Conservation (phyloP, 345 rosid species). For the thale cress (Arabidopsis thaliana) region DNA sequence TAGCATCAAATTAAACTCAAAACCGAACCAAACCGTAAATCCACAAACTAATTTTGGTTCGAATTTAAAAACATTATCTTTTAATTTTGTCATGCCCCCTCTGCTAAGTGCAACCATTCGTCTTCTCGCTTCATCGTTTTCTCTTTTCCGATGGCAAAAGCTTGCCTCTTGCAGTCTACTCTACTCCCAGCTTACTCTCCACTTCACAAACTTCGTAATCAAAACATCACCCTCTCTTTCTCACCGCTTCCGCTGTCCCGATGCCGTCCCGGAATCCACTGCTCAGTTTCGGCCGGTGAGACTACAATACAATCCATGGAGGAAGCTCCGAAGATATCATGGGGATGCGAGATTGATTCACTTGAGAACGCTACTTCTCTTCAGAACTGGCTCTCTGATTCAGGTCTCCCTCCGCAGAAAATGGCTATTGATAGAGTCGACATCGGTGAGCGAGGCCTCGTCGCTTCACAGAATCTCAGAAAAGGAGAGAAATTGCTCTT, state of each 20-base stretch:
- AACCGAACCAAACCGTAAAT: constrained; percentile 29
- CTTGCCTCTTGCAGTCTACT: constrained; percentile 57
- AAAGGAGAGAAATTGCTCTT: constrained; percentile 92
- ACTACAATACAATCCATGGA: constrained; percentile 45
- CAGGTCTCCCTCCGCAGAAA: constrained; percentile 87
- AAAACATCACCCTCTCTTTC: constrained; percentile 9
- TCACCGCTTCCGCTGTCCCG: constrained; percentile 27
- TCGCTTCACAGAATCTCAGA: constrained; percentile 79
- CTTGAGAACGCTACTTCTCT: constrained; percentile 73
- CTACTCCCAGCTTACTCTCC: constrained; percentile 55
- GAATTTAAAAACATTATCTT: background rate
- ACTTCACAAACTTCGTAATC: constrained; percentile 42
- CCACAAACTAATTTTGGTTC: constrained; percentile 8
- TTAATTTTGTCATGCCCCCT: background rate
- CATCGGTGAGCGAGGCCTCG: constrained; percentile 90
- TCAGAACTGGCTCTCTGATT: constrained; percentile 78
- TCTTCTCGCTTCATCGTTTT: constrained; percentile 22
- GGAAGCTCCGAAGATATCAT: constrained; percentile 50
- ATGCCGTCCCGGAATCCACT: constrained; percentile 48
- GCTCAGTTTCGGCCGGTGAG: constrained; percentile 61
- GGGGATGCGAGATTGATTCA: constrained; percentile 76
- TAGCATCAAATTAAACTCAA: background rate
- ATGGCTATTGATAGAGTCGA: constrained; percentile 81
- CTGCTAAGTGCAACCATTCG: constrained; percentile 30
- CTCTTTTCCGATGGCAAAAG: constrained; percentile 63